These are phyloP conservation scores for Botryosphaeria dothidea DNA, from an alignment of 2,329 filamentous ascomycete species.

Conservation along the genomic window DNA sequence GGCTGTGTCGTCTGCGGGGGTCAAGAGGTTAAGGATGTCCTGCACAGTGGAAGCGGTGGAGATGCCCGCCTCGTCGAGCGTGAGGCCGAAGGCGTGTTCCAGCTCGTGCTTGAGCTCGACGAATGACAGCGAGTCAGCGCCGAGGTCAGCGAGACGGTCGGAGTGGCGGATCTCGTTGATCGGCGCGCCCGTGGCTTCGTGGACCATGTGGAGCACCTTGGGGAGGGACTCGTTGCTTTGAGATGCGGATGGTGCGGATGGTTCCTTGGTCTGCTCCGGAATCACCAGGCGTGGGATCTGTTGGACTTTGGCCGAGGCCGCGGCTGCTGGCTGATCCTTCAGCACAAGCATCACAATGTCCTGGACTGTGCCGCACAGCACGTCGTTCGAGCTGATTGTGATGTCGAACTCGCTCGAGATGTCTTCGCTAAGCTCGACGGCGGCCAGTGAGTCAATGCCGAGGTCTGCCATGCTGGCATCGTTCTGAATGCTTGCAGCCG, in stretches of 20 bases:
- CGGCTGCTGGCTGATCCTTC: too few relatives aligned
- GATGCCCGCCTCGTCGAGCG: constrained; percentile 1
- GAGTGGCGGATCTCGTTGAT: background rate
- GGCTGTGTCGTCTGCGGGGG: too few relatives aligned
- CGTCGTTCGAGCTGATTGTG: background rate
- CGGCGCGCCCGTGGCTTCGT: background rate
- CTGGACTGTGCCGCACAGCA: background rate
- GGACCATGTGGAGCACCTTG: background rate
- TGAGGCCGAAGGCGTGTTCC: constrained; percentile 18
- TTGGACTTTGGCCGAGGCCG: too few relatives aligned
- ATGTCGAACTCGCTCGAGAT: background rate
- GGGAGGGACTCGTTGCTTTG: too few relatives aligned
- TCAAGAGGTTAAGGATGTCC: background rate
- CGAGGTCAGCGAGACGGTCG: constrained; percentile 19
- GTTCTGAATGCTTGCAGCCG: background rate
- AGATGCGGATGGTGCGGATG: background rate
- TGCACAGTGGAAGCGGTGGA: too few relatives aligned
- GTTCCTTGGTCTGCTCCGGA: too few relatives aligned
- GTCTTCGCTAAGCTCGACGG: background rate
- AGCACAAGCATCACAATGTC: too few relatives aligned
- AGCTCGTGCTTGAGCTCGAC: constrained; percentile 23
- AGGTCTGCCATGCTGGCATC: background rate
- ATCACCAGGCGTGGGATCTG: too few relatives aligned
- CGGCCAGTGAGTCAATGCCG: background rate
- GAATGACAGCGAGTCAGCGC: constrained; percentile 24